Evolutionary conservation across 257 asterid species (phyloP).

Genomic region (Salvia splendens): DNA sequence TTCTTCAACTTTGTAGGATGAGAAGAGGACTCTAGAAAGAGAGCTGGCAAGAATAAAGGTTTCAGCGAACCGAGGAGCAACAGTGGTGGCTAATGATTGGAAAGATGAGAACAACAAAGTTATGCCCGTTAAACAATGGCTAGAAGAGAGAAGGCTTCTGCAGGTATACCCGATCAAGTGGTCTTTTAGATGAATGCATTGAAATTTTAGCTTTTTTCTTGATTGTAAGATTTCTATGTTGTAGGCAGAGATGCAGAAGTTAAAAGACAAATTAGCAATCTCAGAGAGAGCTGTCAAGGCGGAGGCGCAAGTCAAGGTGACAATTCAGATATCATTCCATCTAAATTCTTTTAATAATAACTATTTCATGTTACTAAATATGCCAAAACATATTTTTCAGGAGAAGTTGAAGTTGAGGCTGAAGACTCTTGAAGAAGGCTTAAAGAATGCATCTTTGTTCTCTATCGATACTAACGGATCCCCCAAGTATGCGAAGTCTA

Average conservation of each 20-base stretch:
- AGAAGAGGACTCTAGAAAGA: constrained; percentile 81
- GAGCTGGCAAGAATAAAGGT: constrained; percentile 86
- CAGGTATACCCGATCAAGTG: constrained; percentile 47
- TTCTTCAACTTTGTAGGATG: constrained; percentile 52
- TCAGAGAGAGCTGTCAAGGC: constrained; percentile 80
- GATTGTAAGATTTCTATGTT: constrained; percentile 17
- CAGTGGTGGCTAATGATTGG: constrained; percentile 90
- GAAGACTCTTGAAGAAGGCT: constrained; percentile 78
- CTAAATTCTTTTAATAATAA: background rate
- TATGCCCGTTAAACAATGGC: constrained; percentile 96
- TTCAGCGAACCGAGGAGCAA: constrained; percentile 78
- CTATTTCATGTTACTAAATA: constrained; percentile 24
- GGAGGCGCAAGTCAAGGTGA: constrained; percentile 84
- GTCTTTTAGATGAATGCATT: constrained; percentile 4
- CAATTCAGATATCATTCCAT: constrained; percentile 10
- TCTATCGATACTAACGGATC: constrained; percentile 40
- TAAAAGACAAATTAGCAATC: constrained; percentile 66
- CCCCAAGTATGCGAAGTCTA: constrained; percentile 50
- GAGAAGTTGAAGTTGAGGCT: constrained; percentile 84
- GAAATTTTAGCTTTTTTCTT: background rate
- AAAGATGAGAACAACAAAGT: constrained; percentile 85
- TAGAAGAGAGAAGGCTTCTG: constrained; percentile 78
- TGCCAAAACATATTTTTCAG: constrained; percentile 43
- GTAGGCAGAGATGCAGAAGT: constrained; percentile 80
- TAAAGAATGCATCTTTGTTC: constrained; percentile 46